phyloP scores from a whole-genome alignment of 345 rosid species.

The Pugionium cornutum region DNA sequence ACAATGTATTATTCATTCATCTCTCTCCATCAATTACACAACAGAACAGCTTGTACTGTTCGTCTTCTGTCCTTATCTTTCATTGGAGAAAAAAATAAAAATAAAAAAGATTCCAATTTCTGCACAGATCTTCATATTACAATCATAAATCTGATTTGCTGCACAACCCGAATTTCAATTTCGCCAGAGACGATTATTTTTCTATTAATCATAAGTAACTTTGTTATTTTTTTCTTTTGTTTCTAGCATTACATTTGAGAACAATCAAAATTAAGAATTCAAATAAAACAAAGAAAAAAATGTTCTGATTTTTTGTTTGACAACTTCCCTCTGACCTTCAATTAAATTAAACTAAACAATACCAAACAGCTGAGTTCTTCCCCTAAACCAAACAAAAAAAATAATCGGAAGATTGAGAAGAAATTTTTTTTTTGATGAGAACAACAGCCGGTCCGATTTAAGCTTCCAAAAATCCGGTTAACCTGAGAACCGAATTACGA shows the following conservation, averaged over 20 bases:
- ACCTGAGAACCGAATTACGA: slow-evolving; percentile 73
- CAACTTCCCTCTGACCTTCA: slow-evolving; percentile 32
- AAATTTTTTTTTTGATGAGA: neutral
- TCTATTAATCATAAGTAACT: too few species aligned
- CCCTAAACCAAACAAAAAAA: neutral
- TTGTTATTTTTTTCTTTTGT: too few species aligned
- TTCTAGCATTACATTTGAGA: neutral
- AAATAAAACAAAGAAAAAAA: slow-evolving; percentile 22
- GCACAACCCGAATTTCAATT: too few species aligned
- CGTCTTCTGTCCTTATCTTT: slow-evolving; percentile 23
- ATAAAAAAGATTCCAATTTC: slow-evolving; percentile 8
- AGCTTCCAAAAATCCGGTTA: slow-evolving; percentile 89
- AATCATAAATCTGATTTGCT: neutral
- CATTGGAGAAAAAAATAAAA: neutral
- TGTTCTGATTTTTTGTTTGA: slow-evolving; percentile 17
- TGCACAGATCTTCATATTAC: slow-evolving; percentile 15
- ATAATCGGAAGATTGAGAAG: slow-evolving; percentile 4
- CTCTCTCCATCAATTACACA: slow-evolving; percentile 26
- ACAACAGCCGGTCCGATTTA: slow-evolving; percentile 26
- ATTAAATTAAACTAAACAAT: slow-evolving; percentile 23
- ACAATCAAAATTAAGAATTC: slow-evolving; percentile 23
- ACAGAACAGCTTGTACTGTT: slow-evolving; percentile 35
- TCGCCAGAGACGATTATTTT: too few species aligned
- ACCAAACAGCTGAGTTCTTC: slow-evolving; percentile 23
- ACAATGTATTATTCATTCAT: slow-evolving; percentile 4